Conservation (phyloP, 2,329 filamentous ascomycete genomes). For the Venturia pyrina region DNA sequence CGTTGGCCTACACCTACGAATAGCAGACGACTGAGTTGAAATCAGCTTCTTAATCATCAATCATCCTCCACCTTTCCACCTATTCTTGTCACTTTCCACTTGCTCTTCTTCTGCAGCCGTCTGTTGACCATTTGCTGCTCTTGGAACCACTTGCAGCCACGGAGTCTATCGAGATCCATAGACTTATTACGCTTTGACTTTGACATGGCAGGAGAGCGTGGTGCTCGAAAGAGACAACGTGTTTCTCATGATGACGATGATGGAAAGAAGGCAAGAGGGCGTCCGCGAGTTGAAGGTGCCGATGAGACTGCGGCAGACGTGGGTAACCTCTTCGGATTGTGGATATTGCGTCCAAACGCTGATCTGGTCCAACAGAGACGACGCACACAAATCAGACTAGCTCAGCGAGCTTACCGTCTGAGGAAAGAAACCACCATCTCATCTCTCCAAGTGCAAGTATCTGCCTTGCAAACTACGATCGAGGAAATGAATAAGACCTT, state of each 20-base stretch:
- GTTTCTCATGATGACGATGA: slow-evolving; percentile 18
- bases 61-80: neutral
- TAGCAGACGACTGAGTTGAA: neutral
- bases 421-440: slow-evolving; percentile 76
- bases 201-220: slow-evolving; percentile 4
- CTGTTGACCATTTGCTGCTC: neutral
- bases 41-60: slow-evolving; percentile 2
- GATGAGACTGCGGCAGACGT: slow-evolving; percentile 73
- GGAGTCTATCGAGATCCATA: neutral
- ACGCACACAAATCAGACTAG: slow-evolving; percentile 76
- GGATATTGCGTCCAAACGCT: neutral
- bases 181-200: neutral
- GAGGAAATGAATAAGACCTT: slow-evolving; percentile 67
- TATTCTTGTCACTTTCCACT: neutral
- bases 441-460: slow-evolving; percentile 59
- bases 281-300: slow-evolving; percentile 64
- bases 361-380: slow-evolving; percentile 47
- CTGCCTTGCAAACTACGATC: slow-evolving; percentile 57
- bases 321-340: slow-evolving; percentile 31
- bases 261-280: slow-evolving; percentile 52
- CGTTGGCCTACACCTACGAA: neutral
- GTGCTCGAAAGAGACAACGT: slow-evolving; percentile 10
- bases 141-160: neutral
- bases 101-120: neutral
- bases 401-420: slow-evolving; percentile 74